Conservation (phyloP, 352 stramenopile genomes). For the Pilasporangium apinafurcum region DNA sequence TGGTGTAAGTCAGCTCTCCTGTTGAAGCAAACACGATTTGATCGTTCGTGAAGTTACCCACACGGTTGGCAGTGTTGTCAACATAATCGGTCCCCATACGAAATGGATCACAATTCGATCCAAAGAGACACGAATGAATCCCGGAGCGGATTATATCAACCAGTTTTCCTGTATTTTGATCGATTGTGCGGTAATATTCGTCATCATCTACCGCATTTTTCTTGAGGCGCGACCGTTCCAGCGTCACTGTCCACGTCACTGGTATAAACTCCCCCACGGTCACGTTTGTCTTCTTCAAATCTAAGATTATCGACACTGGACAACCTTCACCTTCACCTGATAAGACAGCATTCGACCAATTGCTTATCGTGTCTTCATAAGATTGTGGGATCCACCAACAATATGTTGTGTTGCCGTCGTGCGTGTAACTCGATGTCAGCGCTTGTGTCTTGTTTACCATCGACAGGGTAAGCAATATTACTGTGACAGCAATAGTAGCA, state of each 20-base stretch:
- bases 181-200: constrained; percentile 1
- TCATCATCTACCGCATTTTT: constrained; percentile 8
- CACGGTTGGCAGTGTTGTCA: constrained; percentile 15
- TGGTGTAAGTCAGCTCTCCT: constrained; percentile 11
- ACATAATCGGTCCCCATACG: constrained; percentile 3
- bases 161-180: constrained; percentile 1
- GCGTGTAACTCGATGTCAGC: too few relatives aligned
- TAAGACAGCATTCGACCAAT: constrained; percentile 5
- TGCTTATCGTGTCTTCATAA: constrained; percentile 2
- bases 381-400: constrained; percentile 21
- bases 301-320: constrained; percentile 13
- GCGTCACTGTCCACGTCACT: constrained; percentile 14
- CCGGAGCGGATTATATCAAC: constrained; percentile 20
- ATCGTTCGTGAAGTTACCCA: constrained; percentile 11
- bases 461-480: too few relatives aligned
- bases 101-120: constrained; percentile 23
- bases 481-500: too few relatives aligned
- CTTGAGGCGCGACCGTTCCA: constrained; percentile 8
- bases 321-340: constrained; percentile 6
- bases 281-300: constrained; percentile 4
- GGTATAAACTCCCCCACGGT: constrained; percentile 4
- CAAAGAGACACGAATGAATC: constrained; percentile 19
- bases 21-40: constrained; percentile 11
- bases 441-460: too few relatives aligned
- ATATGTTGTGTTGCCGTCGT: constrained; percentile 27